Evolutionary conservation across 225 moss, liverwort and hornwort genomes (phyloP).

Genomic region (Marchantia paleacea): DNA sequence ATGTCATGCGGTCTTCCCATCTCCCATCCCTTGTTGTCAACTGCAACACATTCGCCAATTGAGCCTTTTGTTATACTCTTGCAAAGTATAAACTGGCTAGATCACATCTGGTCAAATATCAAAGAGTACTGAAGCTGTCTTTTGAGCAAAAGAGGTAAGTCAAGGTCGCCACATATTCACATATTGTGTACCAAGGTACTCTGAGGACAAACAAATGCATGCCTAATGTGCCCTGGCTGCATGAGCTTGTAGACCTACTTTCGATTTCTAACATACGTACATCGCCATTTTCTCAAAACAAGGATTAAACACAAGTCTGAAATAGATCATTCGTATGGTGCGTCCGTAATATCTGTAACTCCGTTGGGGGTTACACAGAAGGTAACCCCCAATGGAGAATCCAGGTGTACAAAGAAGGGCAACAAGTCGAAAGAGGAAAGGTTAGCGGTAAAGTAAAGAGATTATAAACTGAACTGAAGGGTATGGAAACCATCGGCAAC

Average conservation of each 20-base stretch:
- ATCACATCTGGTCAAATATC: background rate
- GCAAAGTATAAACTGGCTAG: background rate
- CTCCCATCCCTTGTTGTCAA: constrained; percentile 68
- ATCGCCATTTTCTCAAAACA: background rate
- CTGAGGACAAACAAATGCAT: background rate
- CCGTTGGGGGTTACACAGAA: too few species aligned
- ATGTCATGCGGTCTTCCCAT: constrained; percentile 78
- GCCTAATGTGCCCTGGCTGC: background rate
- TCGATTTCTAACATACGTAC: background rate
- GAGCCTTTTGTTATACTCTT: background rate
- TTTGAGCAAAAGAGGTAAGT: background rate
- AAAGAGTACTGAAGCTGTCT: background rate
- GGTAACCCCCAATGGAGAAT: too few species aligned
- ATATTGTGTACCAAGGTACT: background rate
- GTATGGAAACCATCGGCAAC: too few species aligned
- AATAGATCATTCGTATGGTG: background rate
- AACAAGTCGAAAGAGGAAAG: too few species aligned
- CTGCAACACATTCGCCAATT: constrained; percentile 18
- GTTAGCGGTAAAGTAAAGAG: too few species aligned
- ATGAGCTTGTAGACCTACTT: background rate
- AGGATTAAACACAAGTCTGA: background rate
- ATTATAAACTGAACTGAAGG: too few species aligned
- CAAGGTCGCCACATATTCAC: background rate
- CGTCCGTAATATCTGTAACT: background rate
- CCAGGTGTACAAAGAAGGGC: too few species aligned